phyloP scores from a whole-genome alignment of 495 filamentous ascomycete genomes.

The Trichoderma reesei region DNA sequence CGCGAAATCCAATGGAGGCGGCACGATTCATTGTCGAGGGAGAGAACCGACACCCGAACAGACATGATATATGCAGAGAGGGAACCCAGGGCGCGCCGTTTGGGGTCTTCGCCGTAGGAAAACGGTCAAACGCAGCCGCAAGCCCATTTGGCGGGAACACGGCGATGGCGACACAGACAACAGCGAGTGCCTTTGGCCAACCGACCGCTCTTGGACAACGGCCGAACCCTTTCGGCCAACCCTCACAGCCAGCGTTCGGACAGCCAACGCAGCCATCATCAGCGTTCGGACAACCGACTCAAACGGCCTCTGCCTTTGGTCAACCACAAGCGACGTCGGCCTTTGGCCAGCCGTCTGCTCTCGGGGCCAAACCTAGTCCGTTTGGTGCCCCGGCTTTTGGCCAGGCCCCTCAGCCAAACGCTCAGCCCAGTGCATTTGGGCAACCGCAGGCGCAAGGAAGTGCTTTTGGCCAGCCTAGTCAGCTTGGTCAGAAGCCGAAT shows the following conservation, averaged over 20 bases:
- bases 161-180: slow-evolving; percentile 8
- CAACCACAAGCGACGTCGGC: slow-evolving; percentile 28
- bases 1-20: slow-evolving; percentile 60
- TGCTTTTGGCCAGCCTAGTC: slow-evolving; percentile 16
- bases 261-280: slow-evolving; percentile 28
- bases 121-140: neutral
- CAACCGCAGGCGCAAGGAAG: slow-evolving; percentile 20
- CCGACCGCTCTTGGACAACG: slow-evolving; percentile 30
- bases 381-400: slow-evolving; percentile 27
- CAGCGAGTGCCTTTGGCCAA: slow-evolving; percentile 32
- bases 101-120: slow-evolving; percentile 18
- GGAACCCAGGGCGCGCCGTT: slow-evolving; percentile 22
- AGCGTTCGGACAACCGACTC: slow-evolving; percentile 24
- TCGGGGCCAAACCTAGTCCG: slow-evolving; percentile 17
- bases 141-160: slow-evolving; percentile 24
- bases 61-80: slow-evolving; percentile 57
- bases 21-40: slow-evolving; percentile 60
- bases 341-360: slow-evolving; percentile 24
- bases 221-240: slow-evolving; percentile 30
- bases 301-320: slow-evolving; percentile 31
- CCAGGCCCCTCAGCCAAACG: slow-evolving; percentile 30
- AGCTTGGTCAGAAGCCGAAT: slow-evolving; percentile 11
- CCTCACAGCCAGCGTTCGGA: slow-evolving; percentile 26
- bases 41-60: slow-evolving; percentile 68
- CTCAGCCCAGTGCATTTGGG: slow-evolving; percentile 23